Percentiles rank a stretch among this genome's conserved stretches.
Evolutionary conservation across 2,329 filamentous ascomycete genomes (phyloP).

Genomic region (Botrytis fragariae): DNA sequence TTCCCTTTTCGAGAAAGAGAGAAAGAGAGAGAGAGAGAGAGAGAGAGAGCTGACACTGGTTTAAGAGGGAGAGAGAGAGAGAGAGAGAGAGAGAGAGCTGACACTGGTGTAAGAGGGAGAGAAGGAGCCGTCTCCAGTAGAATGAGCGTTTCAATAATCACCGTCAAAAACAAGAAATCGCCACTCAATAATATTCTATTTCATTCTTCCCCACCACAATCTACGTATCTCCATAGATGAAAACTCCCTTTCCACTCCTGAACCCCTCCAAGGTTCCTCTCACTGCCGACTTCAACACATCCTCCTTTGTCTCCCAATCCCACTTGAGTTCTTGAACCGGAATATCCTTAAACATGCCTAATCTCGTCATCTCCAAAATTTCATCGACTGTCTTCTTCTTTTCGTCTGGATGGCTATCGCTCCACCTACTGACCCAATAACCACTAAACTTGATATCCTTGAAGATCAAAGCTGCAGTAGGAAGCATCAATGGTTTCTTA

Average conservation of each 20-base stretch:
- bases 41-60: not conserved
- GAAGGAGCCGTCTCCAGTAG: not conserved
- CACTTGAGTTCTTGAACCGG: slow-evolving; percentile 81
- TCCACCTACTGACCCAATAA: slow-evolving; percentile 95
- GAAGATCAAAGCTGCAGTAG: slow-evolving; percentile 87
- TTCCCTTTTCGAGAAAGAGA: not conserved
- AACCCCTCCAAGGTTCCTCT: slow-evolving; percentile 83
- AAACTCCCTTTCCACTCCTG: slow-evolving; percentile 83
- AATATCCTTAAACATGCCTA: slow-evolving; percentile 76
- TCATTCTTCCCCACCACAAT: not conserved
- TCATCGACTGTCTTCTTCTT: slow-evolving; percentile 82
- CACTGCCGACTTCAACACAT: slow-evolving; percentile 68
- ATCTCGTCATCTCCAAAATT: slow-evolving; percentile 71
- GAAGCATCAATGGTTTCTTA: slow-evolving; percentile 76
- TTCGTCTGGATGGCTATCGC: slow-evolving; percentile 66
- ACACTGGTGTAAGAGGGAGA: not conserved
- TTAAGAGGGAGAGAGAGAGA: not conserved
- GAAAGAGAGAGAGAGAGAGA: too few species aligned
- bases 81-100: not conserved
- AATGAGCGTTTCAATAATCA: not conserved
- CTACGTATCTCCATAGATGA: slow-evolving; percentile 66
- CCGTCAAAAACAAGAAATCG: not conserved
- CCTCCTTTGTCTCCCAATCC: slow-evolving; percentile 75
- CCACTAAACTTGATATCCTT: slow-evolving; percentile 85
- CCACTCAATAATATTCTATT: not conserved